Evolutionary conservation across 768 basidiomycete genomes (phyloP), one percentile per base, ranked within the genome.

Genomic region (Podaxis mareebaensis): DNA sequence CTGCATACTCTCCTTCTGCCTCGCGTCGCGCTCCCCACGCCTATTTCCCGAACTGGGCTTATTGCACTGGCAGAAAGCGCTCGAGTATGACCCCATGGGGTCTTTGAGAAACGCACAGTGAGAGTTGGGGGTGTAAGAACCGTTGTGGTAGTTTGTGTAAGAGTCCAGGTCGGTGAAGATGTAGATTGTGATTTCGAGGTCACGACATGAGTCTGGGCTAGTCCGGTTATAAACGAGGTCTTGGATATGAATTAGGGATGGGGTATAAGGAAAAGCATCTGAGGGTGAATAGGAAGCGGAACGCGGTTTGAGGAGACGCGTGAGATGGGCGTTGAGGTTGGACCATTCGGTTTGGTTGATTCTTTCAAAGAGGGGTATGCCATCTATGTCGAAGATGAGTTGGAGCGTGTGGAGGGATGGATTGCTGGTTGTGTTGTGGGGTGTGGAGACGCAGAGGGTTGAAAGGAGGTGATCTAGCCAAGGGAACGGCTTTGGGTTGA

Each of bases 401-500:
- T 62, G 61, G 28, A 62, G 53, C 3, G 40, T 56, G 30, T 62
- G 53, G 26, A 62, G 61, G 30, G 39, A 54, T 5, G 61, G 36
- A 38, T 60, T 55, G 33, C 38, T 33, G n/a, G 44, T 44, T 22
- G 53, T 44, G 3, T 26, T 48, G 20, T 12, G 4, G 42, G 24
- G 2, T 11, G 40, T 36, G 20, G 11, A 28, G 52, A 46, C 13
- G 17, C 53, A 24, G 33, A 62, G 53, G 22, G 61, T 62, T 3
- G 61, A 62, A 22, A 62, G 61, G 26, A 62, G 61, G 11, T 55
- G 53, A 7, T 55, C 44, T 20, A 62, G 53, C 61, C 61, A 62
- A 5, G 61, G 61, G 44, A 62, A 56, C 4, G 61, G 61, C 24
- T 52, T 51, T 22, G 58, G 58, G 15, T 38, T 60, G 49, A 60